A percentile compares a stretch with the other conserved stretches of the same genome.
These are phyloP conservation scores for Ocimum tenuiflorum DNA, from an alignment of 257 asterid species.

Conservation along the genomic window DNA sequence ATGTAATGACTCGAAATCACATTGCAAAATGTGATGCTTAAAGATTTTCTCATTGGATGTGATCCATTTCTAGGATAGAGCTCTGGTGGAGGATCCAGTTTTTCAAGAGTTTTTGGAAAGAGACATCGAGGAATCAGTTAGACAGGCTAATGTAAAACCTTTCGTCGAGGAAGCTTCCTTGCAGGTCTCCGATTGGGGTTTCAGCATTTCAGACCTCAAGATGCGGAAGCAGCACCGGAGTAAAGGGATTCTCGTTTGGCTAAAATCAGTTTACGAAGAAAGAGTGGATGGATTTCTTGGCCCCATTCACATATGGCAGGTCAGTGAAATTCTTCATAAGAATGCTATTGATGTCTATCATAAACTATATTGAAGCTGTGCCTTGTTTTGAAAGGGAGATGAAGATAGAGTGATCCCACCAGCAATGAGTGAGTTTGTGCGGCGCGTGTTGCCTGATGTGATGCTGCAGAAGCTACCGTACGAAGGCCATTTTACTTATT, in stretches of 20 bases:
- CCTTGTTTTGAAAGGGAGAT: slow-evolving; percentile 50
- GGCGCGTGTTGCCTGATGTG: slow-evolving; percentile 73
- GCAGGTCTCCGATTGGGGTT: slow-evolving; percentile 90
- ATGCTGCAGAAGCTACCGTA: slow-evolving; percentile 76
- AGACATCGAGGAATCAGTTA: slow-evolving; percentile 83
- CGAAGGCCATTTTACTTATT: slow-evolving; percentile 83
- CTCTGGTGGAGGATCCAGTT: slow-evolving; percentile 41
- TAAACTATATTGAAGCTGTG: no score
- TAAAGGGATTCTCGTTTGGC: slow-evolving; percentile 56
- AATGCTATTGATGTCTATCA: no score
- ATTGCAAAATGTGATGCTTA: no score
- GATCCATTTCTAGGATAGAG: slow-evolving; percentile 92
- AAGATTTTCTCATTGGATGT: no score
- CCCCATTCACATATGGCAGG: slow-evolving; percentile 95
- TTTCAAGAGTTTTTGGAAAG: slow-evolving; percentile 76
- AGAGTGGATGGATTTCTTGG: slow-evolving; percentile 64
- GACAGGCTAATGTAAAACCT: slow-evolving; percentile 60
- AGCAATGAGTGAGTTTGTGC: slow-evolving; percentile 65
- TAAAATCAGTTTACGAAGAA: slow-evolving; percentile 60
- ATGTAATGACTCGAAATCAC: no score
- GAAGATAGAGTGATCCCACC: slow-evolving; percentile 82
- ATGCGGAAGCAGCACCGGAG: slow-evolving; percentile 39
- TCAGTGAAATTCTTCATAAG: background rate
- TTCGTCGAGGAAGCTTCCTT: slow-evolving; percentile 80
- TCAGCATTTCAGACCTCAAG: slow-evolving; percentile 70